A percentile compares a stretch with the other conserved stretches of the same genome.
Conservation (phyloP, 306 rosid species). For the Vigna trinervia region DNA sequence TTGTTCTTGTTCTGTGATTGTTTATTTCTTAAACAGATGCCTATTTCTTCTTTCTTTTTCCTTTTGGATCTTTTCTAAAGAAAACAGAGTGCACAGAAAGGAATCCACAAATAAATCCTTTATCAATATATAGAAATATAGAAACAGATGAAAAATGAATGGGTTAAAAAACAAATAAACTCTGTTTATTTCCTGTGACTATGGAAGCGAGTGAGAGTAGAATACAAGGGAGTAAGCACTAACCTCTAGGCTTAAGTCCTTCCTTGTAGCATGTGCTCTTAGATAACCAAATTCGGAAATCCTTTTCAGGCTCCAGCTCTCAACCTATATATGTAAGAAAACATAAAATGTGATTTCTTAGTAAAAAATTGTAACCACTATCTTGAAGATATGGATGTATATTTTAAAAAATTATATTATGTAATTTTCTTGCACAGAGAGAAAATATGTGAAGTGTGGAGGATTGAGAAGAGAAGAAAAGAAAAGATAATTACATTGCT, state of each 20-base stretch:
- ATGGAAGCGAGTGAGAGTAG: neutral
- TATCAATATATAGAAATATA: no score
- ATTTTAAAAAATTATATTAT: neutral
- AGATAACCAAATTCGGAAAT: neutral
- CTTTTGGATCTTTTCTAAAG: neutral
- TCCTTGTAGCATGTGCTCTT: constrained; percentile 9
- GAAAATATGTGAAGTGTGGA: neutral
- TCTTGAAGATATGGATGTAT: neutral
- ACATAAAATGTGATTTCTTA: constrained; percentile 20
- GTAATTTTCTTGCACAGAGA: neutral
- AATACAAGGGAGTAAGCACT: neutral
- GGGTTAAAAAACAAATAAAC: neutral
- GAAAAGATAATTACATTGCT: constrained; percentile 46
- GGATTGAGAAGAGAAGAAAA: constrained; percentile 14
- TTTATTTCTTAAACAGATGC: neutral
- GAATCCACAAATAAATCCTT: neutral
- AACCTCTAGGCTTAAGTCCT: neutral
- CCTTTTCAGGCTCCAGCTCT: constrained; percentile 61
- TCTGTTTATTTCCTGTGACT: neutral
- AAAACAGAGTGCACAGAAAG: neutral
- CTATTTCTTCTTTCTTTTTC: neutral
- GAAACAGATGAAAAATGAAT: no score
- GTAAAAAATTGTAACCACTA: neutral
- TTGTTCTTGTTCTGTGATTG: neutral
- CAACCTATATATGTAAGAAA: constrained; percentile 40